These are phyloP conservation scores for Suhomyces yuchorum DNA, from an alignment of 1,139 yeast species.

Conservation along the genomic window DNA sequence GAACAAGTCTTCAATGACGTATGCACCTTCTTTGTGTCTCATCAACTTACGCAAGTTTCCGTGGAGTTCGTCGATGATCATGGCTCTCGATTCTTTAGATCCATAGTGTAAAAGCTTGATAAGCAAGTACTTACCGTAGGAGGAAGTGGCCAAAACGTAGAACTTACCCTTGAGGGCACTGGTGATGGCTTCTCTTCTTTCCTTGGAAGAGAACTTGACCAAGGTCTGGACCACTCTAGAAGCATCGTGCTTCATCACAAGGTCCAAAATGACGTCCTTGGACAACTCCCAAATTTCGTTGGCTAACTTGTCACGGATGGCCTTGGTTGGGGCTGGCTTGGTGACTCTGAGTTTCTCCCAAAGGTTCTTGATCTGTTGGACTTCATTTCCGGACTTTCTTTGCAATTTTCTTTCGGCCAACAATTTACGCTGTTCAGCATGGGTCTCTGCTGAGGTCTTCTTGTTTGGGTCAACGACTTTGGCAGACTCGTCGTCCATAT, in stretches of 20 bases:
- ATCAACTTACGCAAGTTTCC: slow-evolving; percentile 88
- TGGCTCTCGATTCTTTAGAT: slow-evolving; percentile 71
- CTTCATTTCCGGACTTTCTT: slow-evolving; percentile 83
- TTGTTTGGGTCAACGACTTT: slow-evolving; percentile 41
- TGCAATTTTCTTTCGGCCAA: slow-evolving; percentile 82
- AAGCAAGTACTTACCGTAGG: slow-evolving; percentile 89
- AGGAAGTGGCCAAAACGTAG: slow-evolving; percentile 83
- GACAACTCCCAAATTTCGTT: slow-evolving; percentile 85
- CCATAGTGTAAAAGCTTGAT: slow-evolving; percentile 93
- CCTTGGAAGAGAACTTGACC: slow-evolving; percentile 80
- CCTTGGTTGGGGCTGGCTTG: slow-evolving; percentile 78
- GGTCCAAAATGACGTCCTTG: slow-evolving; percentile 74
- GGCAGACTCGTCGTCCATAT: slow-evolving; percentile 20
- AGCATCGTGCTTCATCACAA: slow-evolving; percentile 94
- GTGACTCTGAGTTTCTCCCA: slow-evolving; percentile 94
- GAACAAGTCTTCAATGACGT: slow-evolving; percentile 91
- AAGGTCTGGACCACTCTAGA: slow-evolving; percentile 94
- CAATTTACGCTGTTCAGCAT: slow-evolving; percentile 79
- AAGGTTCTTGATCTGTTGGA: slow-evolving; percentile 78
- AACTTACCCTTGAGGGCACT: slow-evolving; percentile 71
- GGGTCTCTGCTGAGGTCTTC: slow-evolving; percentile 66
- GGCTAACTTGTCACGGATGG: slow-evolving; percentile 74
- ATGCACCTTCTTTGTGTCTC: slow-evolving; percentile 99
- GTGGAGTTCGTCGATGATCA: slow-evolving; percentile 80
- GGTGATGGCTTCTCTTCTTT: slow-evolving; percentile 74